Conservation (phyloP, 75 land plant species). For the Pinus albicaulis region DNA sequence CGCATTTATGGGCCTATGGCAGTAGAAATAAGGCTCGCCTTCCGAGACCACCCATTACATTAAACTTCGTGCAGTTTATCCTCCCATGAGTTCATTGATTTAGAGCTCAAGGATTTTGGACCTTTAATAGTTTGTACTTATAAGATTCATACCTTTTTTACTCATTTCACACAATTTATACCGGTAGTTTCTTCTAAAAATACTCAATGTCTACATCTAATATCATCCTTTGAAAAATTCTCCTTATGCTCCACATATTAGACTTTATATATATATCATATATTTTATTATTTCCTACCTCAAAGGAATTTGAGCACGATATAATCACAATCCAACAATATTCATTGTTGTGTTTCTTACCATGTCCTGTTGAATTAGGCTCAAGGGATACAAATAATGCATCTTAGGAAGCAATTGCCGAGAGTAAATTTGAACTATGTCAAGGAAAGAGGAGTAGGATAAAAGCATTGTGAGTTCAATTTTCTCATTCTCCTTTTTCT, state of each 20-base stretch:
- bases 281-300: conserved; percentile 67
- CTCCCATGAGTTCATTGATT: too few relatives aligned
- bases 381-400: conserved; percentile 30
- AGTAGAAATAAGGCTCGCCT: too few relatives aligned
- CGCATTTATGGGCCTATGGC: too few relatives aligned
- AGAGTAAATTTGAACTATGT: conserved; percentile 54
- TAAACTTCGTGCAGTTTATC: too few relatives aligned
- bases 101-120: too few relatives aligned
- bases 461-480: conserved; percentile 65
- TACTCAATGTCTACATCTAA: too few relatives aligned
- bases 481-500: conserved; percentile 81
- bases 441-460: conserved; percentile 49
- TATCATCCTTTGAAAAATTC: conserved; percentile 15
- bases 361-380: conserved; percentile 49
- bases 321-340: conserved; percentile 17
- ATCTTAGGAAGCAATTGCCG: conserved; percentile 27
- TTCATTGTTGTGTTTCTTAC: conserved; percentile 43
- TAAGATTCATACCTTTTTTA: too few relatives aligned
- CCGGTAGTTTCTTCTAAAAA: too few relatives aligned
- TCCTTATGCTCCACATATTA: conserved; percentile 74
- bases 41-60: too few relatives aligned
- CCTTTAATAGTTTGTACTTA: too few relatives aligned
- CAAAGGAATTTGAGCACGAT: conserved; percentile 66
- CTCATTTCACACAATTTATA: too few relatives aligned
- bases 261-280: conserved; percentile 68